Evolutionary conservation across 2,329 filamentous ascomycete species (phyloP).

Genomic region (Penicillium sp.): DNA sequence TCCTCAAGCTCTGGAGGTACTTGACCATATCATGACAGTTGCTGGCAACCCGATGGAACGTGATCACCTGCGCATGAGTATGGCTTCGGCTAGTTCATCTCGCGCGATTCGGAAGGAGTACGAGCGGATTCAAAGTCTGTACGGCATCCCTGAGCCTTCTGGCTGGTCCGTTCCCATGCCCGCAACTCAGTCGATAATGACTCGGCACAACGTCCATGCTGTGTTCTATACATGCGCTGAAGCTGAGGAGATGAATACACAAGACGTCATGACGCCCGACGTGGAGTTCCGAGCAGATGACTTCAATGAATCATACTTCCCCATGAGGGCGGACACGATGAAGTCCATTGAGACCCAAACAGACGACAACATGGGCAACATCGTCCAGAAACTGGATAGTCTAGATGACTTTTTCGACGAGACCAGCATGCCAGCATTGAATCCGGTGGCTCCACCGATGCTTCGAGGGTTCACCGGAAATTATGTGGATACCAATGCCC

Average conservation of each 20-base stretch:
- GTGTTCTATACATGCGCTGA: slow-evolving; percentile 93
- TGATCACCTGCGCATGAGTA: slow-evolving; percentile 96
- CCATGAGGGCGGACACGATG: slow-evolving; percentile 86
- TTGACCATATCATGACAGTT: slow-evolving; percentile 95
- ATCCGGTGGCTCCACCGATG: slow-evolving; percentile 40
- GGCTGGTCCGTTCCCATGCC: slow-evolving; percentile 97
- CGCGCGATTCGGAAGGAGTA: slow-evolving; percentile 90
- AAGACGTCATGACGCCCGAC: slow-evolving; percentile 73
- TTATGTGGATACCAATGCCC: slow-evolving; percentile 73
- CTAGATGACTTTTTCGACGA: slow-evolving; percentile 83
- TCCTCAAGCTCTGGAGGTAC: slow-evolving; percentile 85
- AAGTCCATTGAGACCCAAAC: slow-evolving; percentile 74
- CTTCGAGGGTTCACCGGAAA: slow-evolving; percentile 61
- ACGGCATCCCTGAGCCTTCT: slow-evolving; percentile 92
- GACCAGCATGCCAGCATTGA: slow-evolving; percentile 61
- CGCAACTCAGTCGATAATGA: slow-evolving; percentile 83
- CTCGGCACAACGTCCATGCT: slow-evolving; percentile 89
- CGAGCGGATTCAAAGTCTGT: slow-evolving; percentile 88
- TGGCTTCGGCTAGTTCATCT: slow-evolving; percentile 81
- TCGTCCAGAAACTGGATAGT: slow-evolving; percentile 78
- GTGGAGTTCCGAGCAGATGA: slow-evolving; percentile 94
- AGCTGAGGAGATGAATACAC: slow-evolving; percentile 62
- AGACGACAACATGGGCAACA: slow-evolving; percentile 74
- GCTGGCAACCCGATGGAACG: slow-evolving; percentile 90
- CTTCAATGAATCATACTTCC: slow-evolving; percentile 76